Base-by-base conservation (phyloP, 1,284 basidiomycete species). In the Fomitopsis pinicola region DNA sequence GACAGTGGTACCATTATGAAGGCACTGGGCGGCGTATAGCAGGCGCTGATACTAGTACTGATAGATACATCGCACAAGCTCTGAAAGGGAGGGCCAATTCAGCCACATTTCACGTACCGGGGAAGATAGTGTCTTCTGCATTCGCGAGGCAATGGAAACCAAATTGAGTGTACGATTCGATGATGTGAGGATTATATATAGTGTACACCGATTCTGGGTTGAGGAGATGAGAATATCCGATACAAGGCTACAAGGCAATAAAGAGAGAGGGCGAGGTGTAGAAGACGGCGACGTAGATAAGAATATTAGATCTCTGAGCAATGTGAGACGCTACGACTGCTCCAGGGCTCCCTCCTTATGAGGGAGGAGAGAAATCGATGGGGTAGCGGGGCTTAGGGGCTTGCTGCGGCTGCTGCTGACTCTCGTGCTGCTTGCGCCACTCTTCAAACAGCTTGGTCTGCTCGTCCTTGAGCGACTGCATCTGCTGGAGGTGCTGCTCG, bases 401-500 rank as follows among this genome's bases (percentile, higher is more conserved):
- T 45, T 67, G 59, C 15, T 64, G 62, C 58, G 64, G 58, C 55
- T 63, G 61, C 59, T 70, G 64, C 54, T 63, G 65, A 65, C 70
- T 64, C 48, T 63, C 36, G 10, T 40, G 64, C 55, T 62, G 61
- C 55, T 62, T 67, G 65, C 57, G 64, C 72, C 71, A 72, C 62
- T 72, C 70, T 55, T 82, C 77, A 53, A 76, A 67, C 62, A 76
- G 66, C 64, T 64, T 68, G 61, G 66, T 72, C 50, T 76, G 71
- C 63, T 81, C 78, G 52, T 71, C 69, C 54, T 68, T 68, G 54
- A 69, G 60, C 19, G 66, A 66, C 28, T 70, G 62, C 19, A 79
- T 67, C 54, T 73, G 68, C 59, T 76, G 70, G 64, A 77, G 75
- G 63, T 81, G 75, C 59, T 73, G 76, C 56, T 86, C 82, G 46